Evolutionary conservation across 177 flowering plant species (phyloP).

Genomic region (Viscum album): DNA sequence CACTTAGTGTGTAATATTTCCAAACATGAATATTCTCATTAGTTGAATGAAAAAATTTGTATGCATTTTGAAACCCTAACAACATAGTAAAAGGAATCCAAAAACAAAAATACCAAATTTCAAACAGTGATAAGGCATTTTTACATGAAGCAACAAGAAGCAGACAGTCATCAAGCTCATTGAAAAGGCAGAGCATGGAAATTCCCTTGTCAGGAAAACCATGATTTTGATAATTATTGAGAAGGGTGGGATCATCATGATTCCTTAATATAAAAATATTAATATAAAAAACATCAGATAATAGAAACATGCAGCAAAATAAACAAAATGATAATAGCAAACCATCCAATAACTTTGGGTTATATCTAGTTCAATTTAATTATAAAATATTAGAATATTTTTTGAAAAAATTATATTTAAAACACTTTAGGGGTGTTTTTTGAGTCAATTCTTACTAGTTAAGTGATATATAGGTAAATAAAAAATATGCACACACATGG

Average conservation of each 20-base stretch:
- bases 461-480: too few species aligned
- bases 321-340: not conserved
- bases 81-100: not conserved
- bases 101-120: slow-evolving; percentile 1
- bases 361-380: not conserved
- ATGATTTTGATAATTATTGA: slow-evolving; percentile 77
- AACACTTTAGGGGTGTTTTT: too few species aligned
- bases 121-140: slow-evolving; percentile 16
- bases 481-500: too few species aligned
- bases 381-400: too few species aligned
- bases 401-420: too few species aligned
- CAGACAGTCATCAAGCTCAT: slow-evolving; percentile 90
- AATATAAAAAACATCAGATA: not conserved
- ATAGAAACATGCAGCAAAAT: not conserved
- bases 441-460: not conserved
- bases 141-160: slow-evolving; percentile 96
- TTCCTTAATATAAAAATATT: slow-evolving; percentile 62
- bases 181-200: slow-evolving; percentile 79
- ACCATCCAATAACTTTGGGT: not conserved
- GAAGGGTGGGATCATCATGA: slow-evolving; percentile 56
- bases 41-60: slow-evolving; percentile 27
- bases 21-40: slow-evolving; percentile 87
- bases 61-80: not conserved
- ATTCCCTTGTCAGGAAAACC: slow-evolving; percentile 77
- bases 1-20: slow-evolving; percentile 63